A percentile compares a stretch with the other conserved stretches of the same genome.
Evolutionary conservation across 495 filamentous ascomycete species (phyloP).

Genomic region (Neurospora sp.): DNA sequence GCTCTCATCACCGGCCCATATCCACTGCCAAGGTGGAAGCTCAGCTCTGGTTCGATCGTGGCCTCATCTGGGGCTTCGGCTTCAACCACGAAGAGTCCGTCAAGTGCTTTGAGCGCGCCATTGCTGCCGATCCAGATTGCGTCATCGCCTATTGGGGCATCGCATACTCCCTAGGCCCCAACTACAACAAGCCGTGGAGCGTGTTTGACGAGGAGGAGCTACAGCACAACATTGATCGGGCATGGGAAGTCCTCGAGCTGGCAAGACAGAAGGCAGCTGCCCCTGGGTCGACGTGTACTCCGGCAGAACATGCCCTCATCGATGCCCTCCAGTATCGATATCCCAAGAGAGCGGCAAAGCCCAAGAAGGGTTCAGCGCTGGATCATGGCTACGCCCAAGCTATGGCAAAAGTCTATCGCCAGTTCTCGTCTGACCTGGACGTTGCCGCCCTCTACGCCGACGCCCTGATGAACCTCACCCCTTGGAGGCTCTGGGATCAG

Average conservation of each 20-base stretch:
- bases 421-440: slow-evolving; percentile 48
- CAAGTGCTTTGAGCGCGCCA: slow-evolving; percentile 50
- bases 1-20: slow-evolving; percentile 39
- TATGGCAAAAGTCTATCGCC: slow-evolving; percentile 46
- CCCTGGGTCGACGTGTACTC: slow-evolving; percentile 8
- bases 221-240: slow-evolving; percentile 30
- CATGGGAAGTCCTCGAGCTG: slow-evolving; percentile 31
- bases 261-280: slow-evolving; percentile 28
- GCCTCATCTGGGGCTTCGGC: slow-evolving; percentile 52
- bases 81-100: slow-evolving; percentile 58
- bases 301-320: slow-evolving; percentile 48
- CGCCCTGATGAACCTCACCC: slow-evolving; percentile 58
- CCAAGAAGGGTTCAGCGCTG: slow-evolving; percentile 39
- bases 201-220: slow-evolving; percentile 53
- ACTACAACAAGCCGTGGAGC: slow-evolving; percentile 68
- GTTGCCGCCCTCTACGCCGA: slow-evolving; percentile 54
- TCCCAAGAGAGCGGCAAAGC: slow-evolving; percentile 29
- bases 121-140: slow-evolving; percentile 41
- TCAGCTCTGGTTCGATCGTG: slow-evolving; percentile 52
- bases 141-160: slow-evolving; percentile 61
- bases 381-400: slow-evolving; percentile 50
- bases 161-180: slow-evolving; percentile 55
- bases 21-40: slow-evolving; percentile 33
- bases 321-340: slow-evolving; percentile 47
- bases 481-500: slow-evolving; percentile 59